Evolutionary conservation across 31 red algal species (phyloP).

Genomic region (Pterothamnion heteromorphum): DNA sequence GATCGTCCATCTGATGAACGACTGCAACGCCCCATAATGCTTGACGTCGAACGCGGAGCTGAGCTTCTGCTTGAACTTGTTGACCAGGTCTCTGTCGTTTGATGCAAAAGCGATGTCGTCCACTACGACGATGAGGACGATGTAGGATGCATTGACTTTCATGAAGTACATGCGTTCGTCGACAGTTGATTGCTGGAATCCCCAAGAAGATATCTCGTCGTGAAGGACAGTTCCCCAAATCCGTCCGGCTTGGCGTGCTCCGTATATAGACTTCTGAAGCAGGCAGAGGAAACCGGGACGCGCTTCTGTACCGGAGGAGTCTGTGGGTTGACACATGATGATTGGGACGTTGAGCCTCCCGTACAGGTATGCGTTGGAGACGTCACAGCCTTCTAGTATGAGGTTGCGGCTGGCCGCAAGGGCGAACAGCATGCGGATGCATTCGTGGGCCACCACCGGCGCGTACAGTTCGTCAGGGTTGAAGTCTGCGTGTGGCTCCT

Average conservation of each 20-base stretch:
- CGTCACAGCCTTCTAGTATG: background rate
- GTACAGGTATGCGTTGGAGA: conserved; percentile 22
- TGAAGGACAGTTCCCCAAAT: conserved; percentile 13
- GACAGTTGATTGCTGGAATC: conserved; percentile 24
- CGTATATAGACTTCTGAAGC: background rate
- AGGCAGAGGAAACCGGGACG: background rate
- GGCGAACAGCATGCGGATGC: background rate
- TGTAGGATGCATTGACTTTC: background rate
- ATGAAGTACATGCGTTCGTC: conserved; percentile 39
- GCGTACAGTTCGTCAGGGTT: conserved; percentile 18
- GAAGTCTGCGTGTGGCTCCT: background rate
- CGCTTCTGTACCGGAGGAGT: background rate
- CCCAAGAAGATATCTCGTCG: conserved; percentile 3
- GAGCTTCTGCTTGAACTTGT: background rate
- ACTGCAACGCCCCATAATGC: background rate
- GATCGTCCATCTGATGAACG: conserved; percentile 35
- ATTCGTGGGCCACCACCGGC: conserved; percentile 5
- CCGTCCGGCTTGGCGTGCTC: conserved; percentile 11
- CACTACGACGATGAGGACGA: background rate
- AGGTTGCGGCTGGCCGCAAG: background rate
- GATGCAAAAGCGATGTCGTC: conserved; percentile 32
- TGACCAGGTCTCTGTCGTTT: background rate
- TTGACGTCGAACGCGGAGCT: background rate
- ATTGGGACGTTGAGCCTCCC: background rate
- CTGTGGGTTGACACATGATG: conserved; percentile 13